A percentile compares a stretch with the other conserved stretches of the same genome.
Conservation (phyloP, 257 asterid species). For the Solanum ossicruentum region DNA sequence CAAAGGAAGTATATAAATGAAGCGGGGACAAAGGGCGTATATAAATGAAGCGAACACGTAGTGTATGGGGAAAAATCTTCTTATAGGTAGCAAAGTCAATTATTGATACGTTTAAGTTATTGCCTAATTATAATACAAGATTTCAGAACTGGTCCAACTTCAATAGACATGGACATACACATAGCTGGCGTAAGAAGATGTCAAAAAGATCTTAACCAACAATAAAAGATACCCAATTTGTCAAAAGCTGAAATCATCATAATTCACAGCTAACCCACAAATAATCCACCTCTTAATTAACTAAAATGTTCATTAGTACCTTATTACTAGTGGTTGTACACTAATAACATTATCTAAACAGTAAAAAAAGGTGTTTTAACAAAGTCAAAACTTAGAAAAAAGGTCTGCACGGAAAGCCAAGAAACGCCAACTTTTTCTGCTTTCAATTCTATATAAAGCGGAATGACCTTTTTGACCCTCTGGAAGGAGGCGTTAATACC, state of each 20-base stretch:
- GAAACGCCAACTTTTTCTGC: not conserved
- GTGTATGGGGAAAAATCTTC: not conserved
- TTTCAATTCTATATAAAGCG: not conserved
- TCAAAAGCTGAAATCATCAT: not conserved
- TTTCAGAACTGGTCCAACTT: not conserved
- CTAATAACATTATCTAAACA: not conserved
- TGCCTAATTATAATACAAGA: not conserved
- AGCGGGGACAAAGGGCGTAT: not conserved
- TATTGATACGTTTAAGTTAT: not conserved
- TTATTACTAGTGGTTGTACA: not conserved
- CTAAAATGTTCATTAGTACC: not conserved
- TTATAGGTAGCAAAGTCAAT: not conserved
- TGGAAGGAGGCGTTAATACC: not conserved
- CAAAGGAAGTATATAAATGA: not conserved
- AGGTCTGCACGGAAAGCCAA: not conserved
- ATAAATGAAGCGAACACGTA: not conserved
- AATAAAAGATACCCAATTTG: not conserved
- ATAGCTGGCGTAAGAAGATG: not conserved
- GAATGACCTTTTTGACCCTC: not conserved
- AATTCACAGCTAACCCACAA: not conserved
- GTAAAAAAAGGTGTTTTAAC: not conserved
- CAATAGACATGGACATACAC: not conserved
- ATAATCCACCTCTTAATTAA: not conserved
- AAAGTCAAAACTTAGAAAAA: not conserved
- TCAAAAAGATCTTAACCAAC: not conserved